Conservation (phyloP, 768 basidiomycete species). For the Psilocybe cubensis region DNA sequence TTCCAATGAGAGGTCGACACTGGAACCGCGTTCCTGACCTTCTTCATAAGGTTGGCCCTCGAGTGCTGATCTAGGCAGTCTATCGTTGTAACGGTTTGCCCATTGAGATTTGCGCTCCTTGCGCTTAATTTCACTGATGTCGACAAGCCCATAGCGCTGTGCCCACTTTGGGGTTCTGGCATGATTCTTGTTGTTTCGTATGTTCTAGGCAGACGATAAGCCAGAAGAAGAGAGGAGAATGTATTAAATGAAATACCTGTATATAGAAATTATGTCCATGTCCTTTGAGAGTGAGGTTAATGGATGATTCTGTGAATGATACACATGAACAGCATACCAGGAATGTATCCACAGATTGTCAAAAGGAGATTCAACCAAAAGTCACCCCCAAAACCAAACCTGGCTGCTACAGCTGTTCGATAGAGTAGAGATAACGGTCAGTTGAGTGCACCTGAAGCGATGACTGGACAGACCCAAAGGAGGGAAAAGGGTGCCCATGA, state of each 20-base stretch:
- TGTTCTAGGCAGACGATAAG: constrained; percentile 60
- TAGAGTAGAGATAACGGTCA: constrained; percentile 11
- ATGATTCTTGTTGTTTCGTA: constrained; percentile 94
- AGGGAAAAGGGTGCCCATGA: constrained; percentile 89
- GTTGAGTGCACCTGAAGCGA: not conserved
- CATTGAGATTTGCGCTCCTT: constrained; percentile 84
- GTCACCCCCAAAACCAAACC: constrained; percentile 90
- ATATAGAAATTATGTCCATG: constrained; percentile 95
- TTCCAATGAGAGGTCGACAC: constrained; percentile 40
- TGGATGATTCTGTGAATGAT: constrained; percentile 1
- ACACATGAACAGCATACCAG: constrained; percentile 49
- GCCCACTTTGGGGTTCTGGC: constrained; percentile 96
- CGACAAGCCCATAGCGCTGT: constrained; percentile 86
- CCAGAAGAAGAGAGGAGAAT: not conserved
- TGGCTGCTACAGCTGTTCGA: constrained; percentile 92
- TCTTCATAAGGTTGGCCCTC: constrained; percentile 78
- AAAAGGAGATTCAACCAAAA: constrained; percentile 90
- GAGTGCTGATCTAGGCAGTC: constrained; percentile 68
- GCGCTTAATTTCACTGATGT: constrained; percentile 76
- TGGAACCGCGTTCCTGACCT: constrained; percentile 67
- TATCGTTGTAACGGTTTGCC: constrained; percentile 86
- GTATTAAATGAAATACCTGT: constrained; percentile 50
- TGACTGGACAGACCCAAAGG: constrained; percentile 69
- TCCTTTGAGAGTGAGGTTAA: constrained; percentile 44
- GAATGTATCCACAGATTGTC: constrained; percentile 92